Evolutionary conservation across 495 filamentous ascomycete genomes (phyloP).

Genomic region (Xylaria castorea): DNA sequence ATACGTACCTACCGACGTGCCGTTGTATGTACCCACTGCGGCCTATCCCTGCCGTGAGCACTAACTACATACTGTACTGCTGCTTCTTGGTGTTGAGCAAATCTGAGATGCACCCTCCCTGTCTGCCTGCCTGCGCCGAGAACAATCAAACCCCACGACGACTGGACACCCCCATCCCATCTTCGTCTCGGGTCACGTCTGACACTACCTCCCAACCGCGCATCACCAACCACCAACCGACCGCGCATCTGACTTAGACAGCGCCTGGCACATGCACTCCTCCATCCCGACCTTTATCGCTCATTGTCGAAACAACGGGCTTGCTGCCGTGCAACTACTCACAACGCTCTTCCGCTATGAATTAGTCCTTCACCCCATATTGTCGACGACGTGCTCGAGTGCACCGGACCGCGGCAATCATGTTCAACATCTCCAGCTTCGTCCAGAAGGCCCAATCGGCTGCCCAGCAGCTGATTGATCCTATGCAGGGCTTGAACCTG

Average conservation of each 20-base stretch:
- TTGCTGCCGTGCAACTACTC: constrained; percentile 1
- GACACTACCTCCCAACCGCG: constrained; percentile 19
- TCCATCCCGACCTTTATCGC: constrained; percentile 15
- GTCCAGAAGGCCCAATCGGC: constrained; percentile 81
- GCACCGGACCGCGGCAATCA: constrained; percentile 44
- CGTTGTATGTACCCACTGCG: constrained; percentile 7
- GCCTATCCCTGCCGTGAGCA: constrained; percentile 6
- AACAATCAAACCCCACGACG: constrained; percentile 23
- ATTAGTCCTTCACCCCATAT: constrained; percentile 33
- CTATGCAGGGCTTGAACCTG: constrained; percentile 70
- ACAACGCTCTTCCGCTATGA: constrained; percentile 35
- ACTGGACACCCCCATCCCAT: neutral
- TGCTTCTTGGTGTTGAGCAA: neutral
- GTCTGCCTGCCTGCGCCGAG: constrained; percentile 1
- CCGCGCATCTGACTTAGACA: neutral
- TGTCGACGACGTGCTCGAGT: constrained; percentile 38
- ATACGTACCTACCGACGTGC: constrained; percentile 1
- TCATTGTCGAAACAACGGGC: neutral
- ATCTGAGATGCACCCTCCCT: constrained; percentile 24
- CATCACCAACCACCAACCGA: neutral
- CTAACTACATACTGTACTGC: neutral
- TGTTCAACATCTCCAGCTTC: constrained; percentile 81
- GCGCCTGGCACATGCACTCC: constrained; percentile 23
- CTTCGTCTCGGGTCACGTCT: constrained; percentile 10
- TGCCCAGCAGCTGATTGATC: constrained; percentile 87